Evolutionary conservation across 495 filamentous ascomycete species (phyloP).

Genomic region (Penicillium dipodomyicola): DNA sequence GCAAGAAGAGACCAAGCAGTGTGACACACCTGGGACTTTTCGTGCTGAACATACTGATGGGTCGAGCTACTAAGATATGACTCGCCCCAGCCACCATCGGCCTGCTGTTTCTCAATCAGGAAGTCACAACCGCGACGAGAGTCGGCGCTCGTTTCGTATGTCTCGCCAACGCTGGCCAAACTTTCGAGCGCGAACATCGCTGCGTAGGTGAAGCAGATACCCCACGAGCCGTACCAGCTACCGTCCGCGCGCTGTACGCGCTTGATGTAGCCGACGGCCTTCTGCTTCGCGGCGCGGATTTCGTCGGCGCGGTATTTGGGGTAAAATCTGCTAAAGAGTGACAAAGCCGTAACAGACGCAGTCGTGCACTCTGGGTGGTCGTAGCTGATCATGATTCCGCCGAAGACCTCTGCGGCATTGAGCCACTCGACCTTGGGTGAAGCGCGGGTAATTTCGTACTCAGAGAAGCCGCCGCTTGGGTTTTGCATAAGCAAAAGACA

Average conservation of each 20-base stretch:
- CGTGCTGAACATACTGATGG: conserved; percentile 60
- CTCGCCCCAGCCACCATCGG: conserved; percentile 96
- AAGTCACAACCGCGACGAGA: conserved; percentile 80
- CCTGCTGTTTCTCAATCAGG: conserved; percentile 74
- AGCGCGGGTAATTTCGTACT: conserved; percentile 81
- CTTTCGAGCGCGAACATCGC: conserved; percentile 93
- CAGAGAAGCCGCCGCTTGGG: conserved; percentile 79
- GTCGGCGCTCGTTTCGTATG: conserved; percentile 66
- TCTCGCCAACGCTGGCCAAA: conserved; percentile 77
- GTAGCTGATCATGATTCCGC: conserved; percentile 96
- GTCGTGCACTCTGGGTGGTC: conserved; percentile 98
- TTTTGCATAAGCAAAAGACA: conserved; percentile 93
- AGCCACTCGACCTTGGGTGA: conserved; percentile 75
- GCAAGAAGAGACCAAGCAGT: conserved; percentile 89
- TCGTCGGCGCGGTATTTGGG: conserved; percentile 75
- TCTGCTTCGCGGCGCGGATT: conserved; percentile 65
- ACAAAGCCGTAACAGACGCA: conserved; percentile 85
- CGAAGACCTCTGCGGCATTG: conserved; percentile 96
- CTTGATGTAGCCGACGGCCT: conserved; percentile 79
- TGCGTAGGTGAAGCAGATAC: conserved; percentile 96
- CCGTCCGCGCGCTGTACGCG: conserved; percentile 75
- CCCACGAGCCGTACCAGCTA: conserved; percentile 96
- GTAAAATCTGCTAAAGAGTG: conserved; percentile 75
- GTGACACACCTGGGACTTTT: conserved; percentile 78
- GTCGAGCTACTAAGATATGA: conserved; percentile 73